phyloP scores from a whole-genome alignment of 768 basidiomycete species.

The Rhizopogon sp. region DNA sequence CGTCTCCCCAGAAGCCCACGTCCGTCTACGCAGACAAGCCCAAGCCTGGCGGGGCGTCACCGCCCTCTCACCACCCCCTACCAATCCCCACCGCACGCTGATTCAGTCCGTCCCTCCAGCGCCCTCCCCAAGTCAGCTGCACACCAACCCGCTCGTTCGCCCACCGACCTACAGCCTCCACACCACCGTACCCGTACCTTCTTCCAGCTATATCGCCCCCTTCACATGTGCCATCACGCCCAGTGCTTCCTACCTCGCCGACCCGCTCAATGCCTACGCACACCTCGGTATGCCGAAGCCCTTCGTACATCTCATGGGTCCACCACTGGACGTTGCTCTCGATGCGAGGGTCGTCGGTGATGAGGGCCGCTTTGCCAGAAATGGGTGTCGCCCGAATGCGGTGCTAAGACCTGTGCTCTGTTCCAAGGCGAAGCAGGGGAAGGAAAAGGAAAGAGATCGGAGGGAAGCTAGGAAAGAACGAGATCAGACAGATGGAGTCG shows the following conservation, averaged over 20 bases:
- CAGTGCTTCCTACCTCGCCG: slow-evolving; percentile 61
- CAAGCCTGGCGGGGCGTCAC: slow-evolving; percentile 64
- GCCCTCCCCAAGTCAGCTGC: slow-evolving; percentile 1
- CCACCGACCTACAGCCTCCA: slow-evolving; percentile 64
- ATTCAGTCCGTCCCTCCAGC: slow-evolving; percentile 25
- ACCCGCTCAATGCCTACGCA: slow-evolving; percentile 85
- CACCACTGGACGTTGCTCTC: slow-evolving; percentile 72
- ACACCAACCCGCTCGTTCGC: slow-evolving; percentile 36
- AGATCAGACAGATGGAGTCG: slow-evolving; percentile 15
- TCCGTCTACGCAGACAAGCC: slow-evolving; percentile 53
- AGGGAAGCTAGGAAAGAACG: slow-evolving; percentile 11
- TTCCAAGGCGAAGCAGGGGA: slow-evolving; percentile 13
- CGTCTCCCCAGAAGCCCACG: slow-evolving; percentile 37
- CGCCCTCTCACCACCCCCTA: slow-evolving; percentile 35
- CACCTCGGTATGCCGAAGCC: slow-evolving; percentile 81
- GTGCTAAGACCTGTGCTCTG: slow-evolving; percentile 42
- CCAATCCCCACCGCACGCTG: slow-evolving; percentile 23
- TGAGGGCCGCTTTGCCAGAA: slow-evolving; percentile 52
- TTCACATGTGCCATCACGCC: slow-evolving; percentile 62
- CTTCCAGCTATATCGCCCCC: slow-evolving; percentile 55
- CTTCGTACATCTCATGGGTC: slow-evolving; percentile 73
- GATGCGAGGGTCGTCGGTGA: slow-evolving; percentile 73
- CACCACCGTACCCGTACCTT: slow-evolving; percentile 52
- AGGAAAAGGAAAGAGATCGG: slow-evolving; percentile 8
- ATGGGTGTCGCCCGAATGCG: slow-evolving; percentile 50